These are phyloP conservation scores for Fusarium algeriense DNA, from an alignment of 2,329 filamentous ascomycete genomes.

Conservation along the genomic window DNA sequence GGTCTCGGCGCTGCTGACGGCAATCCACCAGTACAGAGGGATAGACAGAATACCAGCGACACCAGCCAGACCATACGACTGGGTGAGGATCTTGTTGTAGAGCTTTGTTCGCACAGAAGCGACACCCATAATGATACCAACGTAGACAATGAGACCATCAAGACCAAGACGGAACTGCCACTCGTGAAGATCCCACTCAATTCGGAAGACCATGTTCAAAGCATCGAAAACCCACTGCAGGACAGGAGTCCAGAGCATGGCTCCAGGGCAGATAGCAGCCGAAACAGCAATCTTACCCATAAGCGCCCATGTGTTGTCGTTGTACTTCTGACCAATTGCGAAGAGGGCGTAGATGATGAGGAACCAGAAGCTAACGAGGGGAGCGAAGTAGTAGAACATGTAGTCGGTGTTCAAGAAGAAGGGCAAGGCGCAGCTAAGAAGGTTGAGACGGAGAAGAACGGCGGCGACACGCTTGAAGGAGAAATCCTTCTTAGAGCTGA, in stretches of 20 bases:
- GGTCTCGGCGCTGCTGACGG: conserved; percentile 37
- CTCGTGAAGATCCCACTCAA: conserved; percentile 62
- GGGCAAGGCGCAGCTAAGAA: conserved; percentile 65
- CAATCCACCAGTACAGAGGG: conserved; percentile 51
- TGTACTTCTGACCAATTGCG: conserved; percentile 56
- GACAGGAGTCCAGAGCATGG: conserved; percentile 34
- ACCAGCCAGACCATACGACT: conserved; percentile 36
- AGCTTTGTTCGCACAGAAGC: conserved; percentile 35
- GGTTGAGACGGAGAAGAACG: conserved; percentile 68
- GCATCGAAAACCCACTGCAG: conserved; percentile 42
- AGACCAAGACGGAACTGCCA: conserved; percentile 63
- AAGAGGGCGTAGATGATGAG: conserved; percentile 66
- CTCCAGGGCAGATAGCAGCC: conserved; percentile 55
- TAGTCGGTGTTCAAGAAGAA: conserved; percentile 68
- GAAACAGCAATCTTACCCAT: conserved; percentile 60
- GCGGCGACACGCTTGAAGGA: conserved; percentile 63
- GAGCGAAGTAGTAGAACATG: conserved; percentile 67
- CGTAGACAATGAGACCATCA: conserved; percentile 67
- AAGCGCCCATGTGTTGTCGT: conserved; percentile 58
- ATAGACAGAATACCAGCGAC: conserved; percentile 36
- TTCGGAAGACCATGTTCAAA: conserved; percentile 57
- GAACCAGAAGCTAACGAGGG: conserved; percentile 72
- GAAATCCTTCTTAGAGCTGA: conserved; percentile 67
- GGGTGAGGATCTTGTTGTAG: conserved; percentile 39
- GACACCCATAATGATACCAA: conserved; percentile 63